Conservation (phyloP, 2,329 filamentous ascomycete genomes). For the Pseudocercospora fuligena region DNA sequence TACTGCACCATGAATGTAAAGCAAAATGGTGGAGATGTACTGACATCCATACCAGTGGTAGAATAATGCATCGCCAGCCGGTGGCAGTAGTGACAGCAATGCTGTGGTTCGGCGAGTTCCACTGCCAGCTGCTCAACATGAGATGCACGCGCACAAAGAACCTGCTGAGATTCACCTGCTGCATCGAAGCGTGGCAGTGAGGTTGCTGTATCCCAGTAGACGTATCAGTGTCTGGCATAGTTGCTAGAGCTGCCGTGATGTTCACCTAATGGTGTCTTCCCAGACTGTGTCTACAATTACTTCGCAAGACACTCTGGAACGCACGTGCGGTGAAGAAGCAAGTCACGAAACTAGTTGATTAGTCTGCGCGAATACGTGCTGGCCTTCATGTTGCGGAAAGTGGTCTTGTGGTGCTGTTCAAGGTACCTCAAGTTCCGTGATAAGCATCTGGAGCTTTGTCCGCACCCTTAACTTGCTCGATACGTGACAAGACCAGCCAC, state of each 20-base stretch:
- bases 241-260: too few species aligned
- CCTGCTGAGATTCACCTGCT: background rate
- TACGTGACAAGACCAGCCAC: constrained; percentile 23
- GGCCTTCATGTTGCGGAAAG: background rate
- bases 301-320: too few species aligned
- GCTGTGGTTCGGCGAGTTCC: too few species aligned
- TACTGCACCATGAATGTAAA: too few species aligned
- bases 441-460: background rate
- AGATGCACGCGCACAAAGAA: background rate
- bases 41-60: background rate
- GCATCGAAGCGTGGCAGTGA: background rate
- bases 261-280: too few species aligned
- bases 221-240: too few species aligned
- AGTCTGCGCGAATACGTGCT: background rate
- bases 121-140: background rate
- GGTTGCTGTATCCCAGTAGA: background rate
- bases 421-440: background rate
- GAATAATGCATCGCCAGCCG: too few species aligned
- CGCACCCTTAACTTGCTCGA: constrained; percentile 4
- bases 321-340: too few species aligned
- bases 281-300: too few species aligned
- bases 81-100: too few species aligned
- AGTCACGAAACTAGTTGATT: background rate
- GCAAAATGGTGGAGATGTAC: background rate
- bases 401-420: background rate